phyloP scores from a whole-genome alignment of 352 stramenopile genomes.

The Globisporangium recalcitrans region DNA sequence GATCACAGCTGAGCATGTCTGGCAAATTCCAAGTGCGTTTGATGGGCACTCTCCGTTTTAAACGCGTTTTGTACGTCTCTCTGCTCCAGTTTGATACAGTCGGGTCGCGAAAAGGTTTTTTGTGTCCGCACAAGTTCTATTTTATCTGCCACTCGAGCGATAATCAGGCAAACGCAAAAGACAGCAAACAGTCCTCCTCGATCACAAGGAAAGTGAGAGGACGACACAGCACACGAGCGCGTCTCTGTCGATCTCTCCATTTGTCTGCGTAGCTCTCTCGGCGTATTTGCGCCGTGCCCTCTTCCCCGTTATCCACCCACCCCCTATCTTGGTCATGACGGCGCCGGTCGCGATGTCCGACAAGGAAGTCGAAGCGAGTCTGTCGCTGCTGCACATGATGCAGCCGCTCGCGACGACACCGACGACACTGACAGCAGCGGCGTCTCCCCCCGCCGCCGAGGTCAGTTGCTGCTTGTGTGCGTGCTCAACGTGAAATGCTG shows the following conservation, averaged over 20 bases:
- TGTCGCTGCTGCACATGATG: constrained; percentile 67
- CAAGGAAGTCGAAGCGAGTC: constrained; percentile 55
- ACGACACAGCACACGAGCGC: background rate
- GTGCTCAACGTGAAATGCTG: too few relatives aligned
- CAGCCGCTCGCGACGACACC: constrained; percentile 11
- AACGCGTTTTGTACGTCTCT: background rate
- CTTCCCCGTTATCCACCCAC: background rate
- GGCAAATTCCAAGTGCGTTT: background rate
- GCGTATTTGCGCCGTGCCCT: background rate
- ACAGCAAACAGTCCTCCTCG: background rate
- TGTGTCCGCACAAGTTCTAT: constrained; percentile 20
- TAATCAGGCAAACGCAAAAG: constrained; percentile 11
- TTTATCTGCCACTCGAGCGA: constrained; percentile 9
- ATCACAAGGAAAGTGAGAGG: background rate
- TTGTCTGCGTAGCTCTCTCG: background rate
- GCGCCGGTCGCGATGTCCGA: constrained; percentile 28
- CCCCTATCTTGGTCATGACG: background rate
- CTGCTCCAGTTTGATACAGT: background rate
- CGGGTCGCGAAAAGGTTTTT: constrained; percentile 16
- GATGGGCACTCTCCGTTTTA: background rate
- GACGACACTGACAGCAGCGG: background rate
- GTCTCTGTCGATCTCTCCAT: background rate
- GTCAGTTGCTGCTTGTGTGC: constrained; percentile 9
- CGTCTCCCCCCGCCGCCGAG: background rate
- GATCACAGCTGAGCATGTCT: background rate